phyloP scores from a whole-genome alignment of 73 alveolate genomes.

The Paraurostyla sp. region DNA sequence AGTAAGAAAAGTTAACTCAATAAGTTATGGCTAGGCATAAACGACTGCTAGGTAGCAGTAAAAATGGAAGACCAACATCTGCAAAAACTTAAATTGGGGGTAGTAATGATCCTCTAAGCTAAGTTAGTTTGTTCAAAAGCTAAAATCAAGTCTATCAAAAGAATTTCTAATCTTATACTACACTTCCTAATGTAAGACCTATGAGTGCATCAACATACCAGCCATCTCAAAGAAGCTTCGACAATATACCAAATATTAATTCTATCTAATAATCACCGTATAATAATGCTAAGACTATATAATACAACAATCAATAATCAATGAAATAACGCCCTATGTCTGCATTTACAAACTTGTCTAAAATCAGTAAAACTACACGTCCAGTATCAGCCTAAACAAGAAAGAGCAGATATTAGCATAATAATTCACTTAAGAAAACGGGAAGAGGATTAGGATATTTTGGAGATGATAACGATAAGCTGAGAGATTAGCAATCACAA shows the following conservation, averaged over 20 bases:
- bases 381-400: slow-evolving; percentile 55
- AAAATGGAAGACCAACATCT: slow-evolving; percentile 33
- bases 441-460: slow-evolving; percentile 60
- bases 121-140: neutral
- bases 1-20: neutral
- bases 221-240: slow-evolving; percentile 1
- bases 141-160: neutral
- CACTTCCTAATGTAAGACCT: slow-evolving; percentile 49
- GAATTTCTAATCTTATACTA: slow-evolving; percentile 45
- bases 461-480: slow-evolving; percentile 49
- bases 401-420: neutral
- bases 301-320: neutral
- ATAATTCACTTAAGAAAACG: slow-evolving; percentile 6
- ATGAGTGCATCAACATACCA: slow-evolving; percentile 48
- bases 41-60: neutral
- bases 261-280: slow-evolving; percentile 18
- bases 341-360: slow-evolving; percentile 29
- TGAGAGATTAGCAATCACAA: neutral
- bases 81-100: slow-evolving; percentile 42
- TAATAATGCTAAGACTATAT: neutral
- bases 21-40: slow-evolving; percentile 34
- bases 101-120: neutral
- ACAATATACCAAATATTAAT: neutral
- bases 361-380: neutral
- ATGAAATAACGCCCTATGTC: slow-evolving; percentile 9